Conservation (phyloP, 208 protist species). For the Leishmania arabica region DNA sequence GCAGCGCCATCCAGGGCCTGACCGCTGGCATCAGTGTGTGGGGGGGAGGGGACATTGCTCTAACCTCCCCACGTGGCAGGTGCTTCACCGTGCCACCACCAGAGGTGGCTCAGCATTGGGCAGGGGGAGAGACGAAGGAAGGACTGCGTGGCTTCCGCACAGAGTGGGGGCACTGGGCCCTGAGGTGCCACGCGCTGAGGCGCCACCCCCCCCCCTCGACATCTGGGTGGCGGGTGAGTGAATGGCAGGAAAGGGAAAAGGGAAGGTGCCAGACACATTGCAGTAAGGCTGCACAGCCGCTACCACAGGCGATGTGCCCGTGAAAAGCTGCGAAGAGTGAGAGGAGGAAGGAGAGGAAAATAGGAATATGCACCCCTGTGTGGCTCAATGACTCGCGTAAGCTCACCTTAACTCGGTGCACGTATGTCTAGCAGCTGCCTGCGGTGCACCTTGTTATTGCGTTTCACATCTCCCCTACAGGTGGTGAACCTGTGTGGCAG, state of each 20-base stretch:
- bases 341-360: background rate
- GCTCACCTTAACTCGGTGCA: background rate
- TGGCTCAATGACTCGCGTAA: background rate
- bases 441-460: no score
- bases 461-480: slow-evolving; percentile 3
- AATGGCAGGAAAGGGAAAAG: background rate
- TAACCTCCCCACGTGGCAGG: background rate
- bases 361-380: background rate
- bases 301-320: background rate
- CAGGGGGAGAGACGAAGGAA: background rate
- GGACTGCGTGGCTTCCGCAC: background rate
- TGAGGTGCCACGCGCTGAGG: background rate
- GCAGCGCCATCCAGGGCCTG: background rate
- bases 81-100: background rate
- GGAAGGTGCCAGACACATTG: background rate
- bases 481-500: slow-evolving; percentile 30
- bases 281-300: background rate
- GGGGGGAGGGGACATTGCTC: background rate
- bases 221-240: background rate
- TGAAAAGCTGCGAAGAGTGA: background rate
- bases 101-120: background rate
- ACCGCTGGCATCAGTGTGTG: background rate
- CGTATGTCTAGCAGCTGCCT: background rate
- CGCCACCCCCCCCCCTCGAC: no score
- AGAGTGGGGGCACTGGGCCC: background rate